Evolutionary conservation across 2,329 filamentous ascomycete species (phyloP).

Genomic region (Aspergillus puulaauensis): DNA sequence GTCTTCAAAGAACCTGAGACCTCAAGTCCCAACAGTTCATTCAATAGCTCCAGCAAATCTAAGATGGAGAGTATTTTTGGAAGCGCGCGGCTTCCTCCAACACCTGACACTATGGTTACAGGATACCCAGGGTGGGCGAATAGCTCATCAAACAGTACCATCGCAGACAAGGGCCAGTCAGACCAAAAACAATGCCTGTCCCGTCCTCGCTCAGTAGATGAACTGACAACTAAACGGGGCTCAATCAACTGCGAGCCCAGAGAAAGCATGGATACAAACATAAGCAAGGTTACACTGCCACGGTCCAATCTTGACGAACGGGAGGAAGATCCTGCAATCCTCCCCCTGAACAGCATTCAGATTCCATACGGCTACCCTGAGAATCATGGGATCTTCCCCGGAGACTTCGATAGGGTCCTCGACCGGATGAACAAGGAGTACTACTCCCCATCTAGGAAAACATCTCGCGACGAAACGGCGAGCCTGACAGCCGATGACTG

Average conservation of each 20-base stretch:
- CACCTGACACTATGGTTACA: slow-evolving; percentile 46
- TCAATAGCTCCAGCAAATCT: slow-evolving; percentile 25
- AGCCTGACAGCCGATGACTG: slow-evolving; percentile 42
- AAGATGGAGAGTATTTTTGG: slow-evolving; percentile 35
- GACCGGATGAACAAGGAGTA: slow-evolving; percentile 24
- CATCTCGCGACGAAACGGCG: slow-evolving; percentile 10
- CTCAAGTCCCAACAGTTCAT: slow-evolving; percentile 24
- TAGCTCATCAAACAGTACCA: slow-evolving; percentile 36
- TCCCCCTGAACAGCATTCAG: slow-evolving; percentile 31
- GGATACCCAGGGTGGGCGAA: slow-evolving; percentile 31
- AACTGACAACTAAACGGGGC: slow-evolving; percentile 31
- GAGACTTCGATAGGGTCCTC: slow-evolving; percentile 20
- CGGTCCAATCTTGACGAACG: slow-evolving; percentile 19
- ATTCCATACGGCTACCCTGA: slow-evolving; percentile 21
- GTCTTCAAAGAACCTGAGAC: slow-evolving; percentile 21
- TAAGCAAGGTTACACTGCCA: slow-evolving; percentile 30
- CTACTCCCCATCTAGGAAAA: slow-evolving; percentile 20
- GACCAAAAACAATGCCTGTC: slow-evolving; percentile 25
- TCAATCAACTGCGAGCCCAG: slow-evolving; percentile 30
- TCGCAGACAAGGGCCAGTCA: slow-evolving; percentile 26
- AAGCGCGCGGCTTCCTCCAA: slow-evolving; percentile 37
- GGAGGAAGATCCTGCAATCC: slow-evolving; percentile 30
- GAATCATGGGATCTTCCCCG: slow-evolving; percentile 23
- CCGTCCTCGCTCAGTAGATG: slow-evolving; percentile 36
- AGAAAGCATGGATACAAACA: slow-evolving; percentile 33